Base-by-base conservation (phyloP, 2,329 filamentous ascomycete genomes). In the Byssoonygena ceratinophila region DNA sequence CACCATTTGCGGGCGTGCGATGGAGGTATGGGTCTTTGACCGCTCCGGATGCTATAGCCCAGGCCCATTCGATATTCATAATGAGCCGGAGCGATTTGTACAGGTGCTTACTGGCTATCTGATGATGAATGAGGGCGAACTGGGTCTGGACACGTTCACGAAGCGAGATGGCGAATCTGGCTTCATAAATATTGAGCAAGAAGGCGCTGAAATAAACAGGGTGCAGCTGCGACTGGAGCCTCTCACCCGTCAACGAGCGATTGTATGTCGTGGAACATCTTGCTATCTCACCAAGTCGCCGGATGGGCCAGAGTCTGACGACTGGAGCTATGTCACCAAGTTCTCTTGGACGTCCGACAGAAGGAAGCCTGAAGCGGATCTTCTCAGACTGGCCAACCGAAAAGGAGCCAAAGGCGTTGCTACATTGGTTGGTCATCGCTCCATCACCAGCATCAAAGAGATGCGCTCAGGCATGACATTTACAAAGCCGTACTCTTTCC, bases 11-110 rank as follows among this genome's bases (percentile, higher is more conserved):
- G 54, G 59, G 9, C 39, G 27, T n/a, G 40, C 16, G 20, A 62
- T 67, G 58, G 58, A 61, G 50, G 54, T 59, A n/a, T 69, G 59
- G 63, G 58, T 67, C n/a, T 67, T 66, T 51, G 63, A 68, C 54
- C 61, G 63, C 54, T 68, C 61, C 44, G 63, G 65, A 9, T 51
- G 52, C 6, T 69, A 65, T 45, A 66, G 59, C 58, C 59, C 57
- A 18, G 55, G 55, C 34, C 55, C 56, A 44, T 64, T 68, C 52
- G 57, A 69, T 57, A 60, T 68, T 29, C 55, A 63, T 43, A 55
- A 63, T 51, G 55, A 66, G 49, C 61, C 62, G 7, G 52, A 64
- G 53, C 57, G 46, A 41, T 67, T 67, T 37, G 54, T 66, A 39
- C 58, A 55, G 49, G 54, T 61, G 37, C 54, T 66, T 49, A 51